Evolutionary conservation across 139 green algal species (phyloP), one percentile per base, ranked within the genome.

Genomic region (Haematococcus sp.): DNA sequence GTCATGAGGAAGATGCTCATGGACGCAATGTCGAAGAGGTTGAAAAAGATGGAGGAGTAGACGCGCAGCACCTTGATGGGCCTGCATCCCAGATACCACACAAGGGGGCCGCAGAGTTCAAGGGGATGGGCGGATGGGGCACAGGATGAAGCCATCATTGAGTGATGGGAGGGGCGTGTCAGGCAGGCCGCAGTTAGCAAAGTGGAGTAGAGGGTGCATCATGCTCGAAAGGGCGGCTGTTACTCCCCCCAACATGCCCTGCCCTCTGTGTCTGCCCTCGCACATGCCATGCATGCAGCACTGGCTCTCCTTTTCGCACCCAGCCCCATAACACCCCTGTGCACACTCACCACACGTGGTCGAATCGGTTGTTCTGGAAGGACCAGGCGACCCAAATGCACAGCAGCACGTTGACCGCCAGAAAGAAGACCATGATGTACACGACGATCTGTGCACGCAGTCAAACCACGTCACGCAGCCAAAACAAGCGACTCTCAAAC

Each of bases 331-430:
- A n/a, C n/a, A n/a, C n/a, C n/a, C n/a, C n/a, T 49, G 40, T 11
- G 11, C 7, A 19, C 40, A 60, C 52, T 60, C 52, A 60, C 72
- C 72, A 77, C 17, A 77, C 63, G 32, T 71, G 60, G 1, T 65
- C 51, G 52, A 78, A 78, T 15, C 66, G 65, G 30, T 73, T 44
- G n/a, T 73, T 68, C 63, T 73, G 67, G 73, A 81, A 75, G 58
- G 66, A 81, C 68, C 68, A 81, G 0, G 59, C 76, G 51, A 81
- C 76, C 76, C 76, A 81, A 30, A 74, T 46, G 63, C 76, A 76
- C 44, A 81, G 13, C 22, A 73, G 32, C 30, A 76, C 69, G 20
- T 28, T 34, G 15, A 63, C 34, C 31, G 76, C 28, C 11, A 81
- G 51, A 0, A 56, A 17, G 16, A 30, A 63, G 34, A 49, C 69